These are phyloP conservation scores for Ensete ventricosum DNA, from an alignment of 176 grass and related monocot genomes.

Conservation along the genomic window DNA sequence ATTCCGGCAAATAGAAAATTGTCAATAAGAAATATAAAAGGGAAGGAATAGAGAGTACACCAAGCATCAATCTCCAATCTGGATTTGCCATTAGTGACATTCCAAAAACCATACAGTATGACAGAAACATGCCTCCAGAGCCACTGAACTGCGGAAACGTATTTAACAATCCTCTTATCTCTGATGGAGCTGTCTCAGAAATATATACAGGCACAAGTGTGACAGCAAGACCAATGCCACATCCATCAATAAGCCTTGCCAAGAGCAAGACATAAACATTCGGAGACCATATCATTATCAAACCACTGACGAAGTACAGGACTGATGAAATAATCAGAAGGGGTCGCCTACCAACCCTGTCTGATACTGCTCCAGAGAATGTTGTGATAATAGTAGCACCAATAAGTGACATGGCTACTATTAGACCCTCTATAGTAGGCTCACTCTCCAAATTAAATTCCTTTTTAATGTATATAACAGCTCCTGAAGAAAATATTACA, in stretches of 20 bases:
- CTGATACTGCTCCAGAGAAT: slow-evolving; percentile 66
- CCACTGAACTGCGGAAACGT: slow-evolving; percentile 80
- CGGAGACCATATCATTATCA: slow-evolving; percentile 79
- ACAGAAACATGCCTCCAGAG: slow-evolving; percentile 77
- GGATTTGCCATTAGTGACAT: slow-evolving; percentile 68
- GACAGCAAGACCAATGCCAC: slow-evolving; percentile 65
- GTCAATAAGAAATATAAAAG: slow-evolving; percentile 61
- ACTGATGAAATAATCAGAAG: slow-evolving; percentile 64
- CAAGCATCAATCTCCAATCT: slow-evolving; percentile 83
- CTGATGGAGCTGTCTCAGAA: slow-evolving; percentile 71
- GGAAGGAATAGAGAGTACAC: slow-evolving; percentile 66
- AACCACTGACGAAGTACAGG: slow-evolving; percentile 56
- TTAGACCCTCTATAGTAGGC: slow-evolving; percentile 67
- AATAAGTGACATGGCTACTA: slow-evolving; percentile 81
- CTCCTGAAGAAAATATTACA: slow-evolving; percentile 35
- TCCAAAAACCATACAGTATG: slow-evolving; percentile 83
- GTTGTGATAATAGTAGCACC: slow-evolving; percentile 78
- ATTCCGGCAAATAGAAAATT: slow-evolving; percentile 67
- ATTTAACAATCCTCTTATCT: slow-evolving; percentile 69
- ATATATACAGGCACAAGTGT: slow-evolving; percentile 83
- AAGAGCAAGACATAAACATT: slow-evolving; percentile 72
- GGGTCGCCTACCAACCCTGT: slow-evolving; percentile 63
- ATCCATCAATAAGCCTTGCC: slow-evolving; percentile 68
- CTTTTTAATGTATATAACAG: slow-evolving; percentile 83
- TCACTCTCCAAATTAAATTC: slow-evolving; percentile 61